A percentile compares a stretch with the other conserved stretches of the same genome.
These are phyloP conservation scores for Nicotiana obtusifolia DNA, from an alignment of 257 asterid species.

Conservation along the genomic window DNA sequence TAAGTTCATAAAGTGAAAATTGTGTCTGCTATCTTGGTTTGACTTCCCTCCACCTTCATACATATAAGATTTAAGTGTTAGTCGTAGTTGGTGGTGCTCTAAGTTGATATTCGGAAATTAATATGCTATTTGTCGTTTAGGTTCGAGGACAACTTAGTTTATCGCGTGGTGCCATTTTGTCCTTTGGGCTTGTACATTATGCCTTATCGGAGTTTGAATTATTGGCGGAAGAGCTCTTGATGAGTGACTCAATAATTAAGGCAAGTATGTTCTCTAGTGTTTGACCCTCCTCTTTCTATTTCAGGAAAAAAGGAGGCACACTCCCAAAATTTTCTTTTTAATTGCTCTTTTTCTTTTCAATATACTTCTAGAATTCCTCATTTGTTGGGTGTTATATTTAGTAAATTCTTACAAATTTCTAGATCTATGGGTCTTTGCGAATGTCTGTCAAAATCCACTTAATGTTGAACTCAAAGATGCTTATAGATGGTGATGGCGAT, in stretches of 20 bases:
- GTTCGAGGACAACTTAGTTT: conserved; percentile 86
- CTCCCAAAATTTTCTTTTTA: conserved; percentile 4
- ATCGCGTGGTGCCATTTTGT: conserved; percentile 68
- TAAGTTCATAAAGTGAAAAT: background rate
- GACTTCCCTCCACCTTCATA: background rate
- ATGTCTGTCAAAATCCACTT: conserved; percentile 90
- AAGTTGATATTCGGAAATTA: background rate
- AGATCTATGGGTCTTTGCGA: conserved; percentile 88
- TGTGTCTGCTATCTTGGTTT: background rate
- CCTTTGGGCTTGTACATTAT: conserved; percentile 66
- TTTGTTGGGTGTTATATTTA: conserved; percentile 9
- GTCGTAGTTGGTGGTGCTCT: background rate
- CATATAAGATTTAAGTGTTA: background rate
- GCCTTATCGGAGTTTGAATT: conserved; percentile 77
- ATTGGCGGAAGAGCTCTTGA: conserved; percentile 88
- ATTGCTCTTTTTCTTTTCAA: background rate
- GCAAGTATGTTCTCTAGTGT: conserved; percentile 31
- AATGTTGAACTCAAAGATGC: conserved; percentile 80
- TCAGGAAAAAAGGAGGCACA: background rate
- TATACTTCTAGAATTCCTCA: conserved; percentile 10
- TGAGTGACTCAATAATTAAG: conserved; percentile 85
- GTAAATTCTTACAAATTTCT: conserved; percentile 10
- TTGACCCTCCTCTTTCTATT: background rate
- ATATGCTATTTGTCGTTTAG: conserved; percentile 26
- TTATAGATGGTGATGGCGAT: conserved; percentile 66